Percentiles rank a stretch among this genome's conserved stretches.
Evolutionary conservation across 129 eudicot species (phyloP).

Genomic region (Centaurea solstitialis): DNA sequence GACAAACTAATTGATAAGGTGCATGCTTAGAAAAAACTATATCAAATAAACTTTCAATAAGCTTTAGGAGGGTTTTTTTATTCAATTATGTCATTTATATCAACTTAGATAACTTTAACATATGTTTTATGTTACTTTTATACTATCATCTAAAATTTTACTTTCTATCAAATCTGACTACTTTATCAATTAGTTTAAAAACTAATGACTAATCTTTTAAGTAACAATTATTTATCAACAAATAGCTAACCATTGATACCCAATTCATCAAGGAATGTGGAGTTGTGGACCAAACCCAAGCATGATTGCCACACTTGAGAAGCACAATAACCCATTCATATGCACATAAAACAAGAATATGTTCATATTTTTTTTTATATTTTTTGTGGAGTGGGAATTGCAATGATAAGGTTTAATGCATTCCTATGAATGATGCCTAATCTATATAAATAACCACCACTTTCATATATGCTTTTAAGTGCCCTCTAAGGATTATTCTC

Average conservation of each 20-base stretch:
- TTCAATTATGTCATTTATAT: too few relatives aligned
- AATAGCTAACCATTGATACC: neutral
- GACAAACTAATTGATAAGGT: too few relatives aligned
- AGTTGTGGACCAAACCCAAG: constrained; percentile 18
- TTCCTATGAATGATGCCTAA: constrained; percentile 30
- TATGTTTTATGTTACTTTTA: too few relatives aligned
- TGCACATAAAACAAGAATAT: constrained; percentile 36
- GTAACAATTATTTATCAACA: too few relatives aligned
- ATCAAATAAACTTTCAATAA: too few relatives aligned
- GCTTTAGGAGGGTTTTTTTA: too few relatives aligned
- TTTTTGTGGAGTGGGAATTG: constrained; percentile 27
- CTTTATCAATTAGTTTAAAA: too few relatives aligned
- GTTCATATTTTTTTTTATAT: neutral
- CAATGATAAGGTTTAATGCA: constrained; percentile 32
- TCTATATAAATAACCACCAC: neutral
- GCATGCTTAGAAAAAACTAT: too few relatives aligned
- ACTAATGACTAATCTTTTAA: too few relatives aligned
- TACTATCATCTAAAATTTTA: too few relatives aligned
- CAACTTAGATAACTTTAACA: too few relatives aligned
- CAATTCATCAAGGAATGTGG: constrained; percentile 21
- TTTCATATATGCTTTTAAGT: neutral
- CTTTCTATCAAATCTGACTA: too few relatives aligned
- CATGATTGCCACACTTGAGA: constrained; percentile 25
- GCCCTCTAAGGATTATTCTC: neutral
- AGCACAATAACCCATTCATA: constrained; percentile 20